Evolutionary conservation across 352 stramenopile genomes (phyloP), one percentile per base, ranked within the genome.

Genomic region (Globisporangium polare): DNA sequence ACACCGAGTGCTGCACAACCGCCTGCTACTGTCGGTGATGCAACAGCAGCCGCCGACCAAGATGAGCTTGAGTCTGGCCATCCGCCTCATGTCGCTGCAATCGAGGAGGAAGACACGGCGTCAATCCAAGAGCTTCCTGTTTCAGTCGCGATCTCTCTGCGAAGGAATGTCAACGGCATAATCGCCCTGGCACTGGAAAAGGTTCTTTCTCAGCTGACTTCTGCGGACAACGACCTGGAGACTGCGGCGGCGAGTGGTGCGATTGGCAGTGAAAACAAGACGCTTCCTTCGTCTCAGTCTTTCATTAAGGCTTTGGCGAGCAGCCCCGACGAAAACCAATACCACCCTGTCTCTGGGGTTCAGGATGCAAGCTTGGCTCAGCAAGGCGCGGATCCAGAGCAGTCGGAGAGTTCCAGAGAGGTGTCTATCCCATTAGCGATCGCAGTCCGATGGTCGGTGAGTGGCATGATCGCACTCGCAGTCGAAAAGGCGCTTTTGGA

Each of bases 381-480:
- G n/a, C n/a, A 50, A 27, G 33, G 4, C 10, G 9, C 9, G 3
- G 2, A 39, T 39, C 12, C 15, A 15, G 6, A 31, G 13, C 8
- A 10, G 12, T 41, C 13, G 13, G 58, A 68, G 18, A 45, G 31
- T n/a, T 20, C 20, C 26, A 55, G 54, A 46, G 62, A 58, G 2
- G 49, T 77, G 6, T 69, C 67, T 26, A 71, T 85, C 53, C 66
- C 72, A 60, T 82, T 76, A 72, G 71, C 67, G n/a, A 77, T 82
- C 53, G 73, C 76, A 20, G 74, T 82, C 43, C 65, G 71, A 42
- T 73, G 62, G 55, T 71, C 71, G 12, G 69, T 85, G 13, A 71
- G 72, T 35, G 72, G 66, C 2, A 71, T 85, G 45, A 69, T 85
- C 43, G 66, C 68, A n/a, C 45, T 82, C 8, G 71, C 69, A 29